Evolutionary conservation across 148 eudicot species (phyloP).

Genomic region (Nepenthes mirabilis): DNA sequence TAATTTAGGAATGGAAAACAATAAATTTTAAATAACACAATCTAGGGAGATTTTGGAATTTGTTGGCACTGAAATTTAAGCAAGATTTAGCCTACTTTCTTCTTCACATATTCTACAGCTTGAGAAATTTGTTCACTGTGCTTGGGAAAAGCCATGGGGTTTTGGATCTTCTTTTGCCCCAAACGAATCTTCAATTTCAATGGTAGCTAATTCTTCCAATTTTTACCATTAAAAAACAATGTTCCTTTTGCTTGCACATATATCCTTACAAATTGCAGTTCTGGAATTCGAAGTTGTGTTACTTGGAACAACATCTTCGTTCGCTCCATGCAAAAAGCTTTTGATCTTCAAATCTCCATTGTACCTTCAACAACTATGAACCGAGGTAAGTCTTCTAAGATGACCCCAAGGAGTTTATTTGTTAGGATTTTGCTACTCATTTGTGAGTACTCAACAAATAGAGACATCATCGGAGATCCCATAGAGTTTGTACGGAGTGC

Average conservation of each 20-base stretch:
- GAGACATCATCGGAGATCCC: too few relatives aligned
- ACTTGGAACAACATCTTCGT: constrained; percentile 89
- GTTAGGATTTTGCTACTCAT: too few relatives aligned
- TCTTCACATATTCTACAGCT: too few relatives aligned
- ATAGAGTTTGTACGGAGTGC: too few relatives aligned
- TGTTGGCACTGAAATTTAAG: too few relatives aligned
- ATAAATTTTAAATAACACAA: too few relatives aligned
- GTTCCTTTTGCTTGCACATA: too few relatives aligned
- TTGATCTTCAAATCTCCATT: constrained; percentile 62
- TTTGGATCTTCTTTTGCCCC: constrained; percentile 33
- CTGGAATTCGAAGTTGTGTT: constrained; percentile 75
- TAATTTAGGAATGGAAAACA: too few relatives aligned
- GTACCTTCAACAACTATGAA: constrained; percentile 44
- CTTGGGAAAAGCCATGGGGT: constrained; percentile 74
- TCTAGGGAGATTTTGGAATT: too few relatives aligned
- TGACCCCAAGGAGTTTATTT: constrained; percentile 28
- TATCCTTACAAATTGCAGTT: constrained; percentile 24
- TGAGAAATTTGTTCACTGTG: constrained; percentile 30
- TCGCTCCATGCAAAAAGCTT: constrained; percentile 75
- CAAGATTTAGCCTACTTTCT: too few relatives aligned
- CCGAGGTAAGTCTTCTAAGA: constrained; percentile 30
- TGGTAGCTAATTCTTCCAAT: constrained; percentile 27
- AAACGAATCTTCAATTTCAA: constrained; percentile 40
- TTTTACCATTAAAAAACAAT: too few relatives aligned
- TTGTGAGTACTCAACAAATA: too few relatives aligned